These are phyloP conservation scores for Diaporthe destruens DNA, from an alignment of 2,329 filamentous ascomycete genomes.

Conservation along the genomic window DNA sequence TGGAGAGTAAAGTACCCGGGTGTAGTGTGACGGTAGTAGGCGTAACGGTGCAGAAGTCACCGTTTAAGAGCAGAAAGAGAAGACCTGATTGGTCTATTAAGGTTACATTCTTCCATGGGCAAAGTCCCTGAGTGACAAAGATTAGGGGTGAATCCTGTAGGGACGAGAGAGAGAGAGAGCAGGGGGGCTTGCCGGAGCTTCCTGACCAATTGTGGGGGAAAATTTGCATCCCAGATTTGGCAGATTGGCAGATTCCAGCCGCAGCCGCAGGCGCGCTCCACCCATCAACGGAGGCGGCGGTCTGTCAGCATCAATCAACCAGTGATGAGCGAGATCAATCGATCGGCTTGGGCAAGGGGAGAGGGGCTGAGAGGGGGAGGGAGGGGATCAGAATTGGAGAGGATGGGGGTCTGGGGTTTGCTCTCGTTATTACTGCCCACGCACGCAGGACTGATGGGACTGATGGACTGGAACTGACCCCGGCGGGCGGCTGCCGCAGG, in stretches of 20 bases:
- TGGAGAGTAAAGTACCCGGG: no score
- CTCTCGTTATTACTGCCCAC: no score
- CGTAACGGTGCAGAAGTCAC: no score
- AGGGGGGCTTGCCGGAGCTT: constrained; percentile 5
- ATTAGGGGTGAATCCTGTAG: no score
- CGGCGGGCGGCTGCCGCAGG: neutral
- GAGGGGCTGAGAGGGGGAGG: neutral
- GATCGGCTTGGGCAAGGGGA: neutral
- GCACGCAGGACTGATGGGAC: constrained; percentile 1
- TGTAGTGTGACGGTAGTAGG: no score
- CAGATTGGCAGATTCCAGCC: constrained; percentile 33
- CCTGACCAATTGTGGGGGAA: constrained; percentile 31
- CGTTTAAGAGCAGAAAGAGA: no score
- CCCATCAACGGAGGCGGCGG: neutral
- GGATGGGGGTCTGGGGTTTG: neutral
- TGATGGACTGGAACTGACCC: neutral
- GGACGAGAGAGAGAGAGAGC: neutral
- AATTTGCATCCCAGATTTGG: constrained; percentile 31
- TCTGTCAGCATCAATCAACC: neutral
- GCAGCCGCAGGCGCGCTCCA: neutral
- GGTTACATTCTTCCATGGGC: no score
- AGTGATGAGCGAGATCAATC: neutral
- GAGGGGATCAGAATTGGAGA: neutral
- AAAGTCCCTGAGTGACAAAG: no score
- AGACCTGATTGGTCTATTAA: no score